A percentile compares a stretch with the other conserved stretches of the same genome.
Evolutionary conservation across 129 eudicot species (phyloP).

Genomic region (Scalesia atractyloides): DNA sequence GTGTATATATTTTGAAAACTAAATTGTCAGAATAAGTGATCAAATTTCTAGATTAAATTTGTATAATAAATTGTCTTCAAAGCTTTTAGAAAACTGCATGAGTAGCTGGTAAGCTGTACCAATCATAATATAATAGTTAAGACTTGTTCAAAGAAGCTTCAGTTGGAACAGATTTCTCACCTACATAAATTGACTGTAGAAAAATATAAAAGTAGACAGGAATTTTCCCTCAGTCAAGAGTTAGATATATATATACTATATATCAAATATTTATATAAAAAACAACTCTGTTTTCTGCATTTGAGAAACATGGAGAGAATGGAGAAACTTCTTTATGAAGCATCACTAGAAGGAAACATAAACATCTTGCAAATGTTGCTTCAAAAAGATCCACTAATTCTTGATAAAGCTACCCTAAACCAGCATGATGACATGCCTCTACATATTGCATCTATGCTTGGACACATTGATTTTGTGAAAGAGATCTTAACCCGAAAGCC

Average conservation of each 20-base stretch:
- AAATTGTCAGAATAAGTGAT: background rate
- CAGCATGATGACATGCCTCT: conserved; percentile 38
- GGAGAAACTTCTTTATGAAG: conserved; percentile 39
- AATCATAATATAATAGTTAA: background rate
- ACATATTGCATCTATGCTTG: conserved; percentile 45
- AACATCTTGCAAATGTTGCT: conserved; percentile 27
- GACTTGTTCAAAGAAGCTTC: conserved; percentile 15
- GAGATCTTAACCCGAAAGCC: conserved; percentile 42
- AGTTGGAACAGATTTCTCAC: background rate
- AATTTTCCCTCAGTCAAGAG: background rate
- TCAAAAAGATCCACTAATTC: conserved; percentile 46
- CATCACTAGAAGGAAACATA: conserved; percentile 39
- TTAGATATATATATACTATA: background rate
- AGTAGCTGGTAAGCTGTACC: background rate
- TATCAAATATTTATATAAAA: background rate
- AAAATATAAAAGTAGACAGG: background rate
- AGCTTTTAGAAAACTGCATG: background rate
- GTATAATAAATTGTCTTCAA: background rate
- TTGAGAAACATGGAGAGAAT: conserved; percentile 19
- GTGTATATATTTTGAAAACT: too few species aligned
- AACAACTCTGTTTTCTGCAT: background rate
- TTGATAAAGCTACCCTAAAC: conserved; percentile 34
- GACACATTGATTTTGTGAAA: conserved; percentile 39
- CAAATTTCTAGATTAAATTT: background rate
- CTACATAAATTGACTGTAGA: background rate